phyloP scores from a whole-genome alignment of 2,329 filamentous ascomycete genomes.

The Paraconiothyrium brasiliense region DNA sequence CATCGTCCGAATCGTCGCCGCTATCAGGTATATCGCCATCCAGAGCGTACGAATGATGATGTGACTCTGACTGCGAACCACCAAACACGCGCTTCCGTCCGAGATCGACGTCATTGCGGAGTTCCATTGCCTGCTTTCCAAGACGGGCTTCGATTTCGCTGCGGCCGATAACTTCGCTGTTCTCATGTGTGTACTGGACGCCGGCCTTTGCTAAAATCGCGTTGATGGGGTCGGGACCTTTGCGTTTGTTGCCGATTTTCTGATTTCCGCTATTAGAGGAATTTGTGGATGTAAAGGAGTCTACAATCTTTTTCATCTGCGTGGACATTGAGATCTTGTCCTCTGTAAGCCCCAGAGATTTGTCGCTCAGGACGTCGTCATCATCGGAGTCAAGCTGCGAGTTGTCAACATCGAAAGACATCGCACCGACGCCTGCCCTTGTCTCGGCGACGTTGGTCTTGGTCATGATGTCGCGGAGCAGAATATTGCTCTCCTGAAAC shows the following conservation, averaged over 20 bases:
- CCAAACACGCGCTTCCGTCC: slow-evolving; percentile 68
- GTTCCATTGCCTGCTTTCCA: slow-evolving; percentile 76
- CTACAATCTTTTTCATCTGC: slow-evolving; percentile 67
- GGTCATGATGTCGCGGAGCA: slow-evolving; percentile 95
- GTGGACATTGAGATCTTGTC: slow-evolving; percentile 51
- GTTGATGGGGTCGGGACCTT: slow-evolving; percentile 75
- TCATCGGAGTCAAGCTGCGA: slow-evolving; percentile 40
- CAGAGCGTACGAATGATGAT: slow-evolving; percentile 15
- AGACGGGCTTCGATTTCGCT: slow-evolving; percentile 91
- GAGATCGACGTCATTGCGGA: slow-evolving; percentile 60
- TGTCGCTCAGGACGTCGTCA: slow-evolving; percentile 39
- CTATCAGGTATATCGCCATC: slow-evolving; percentile 32
- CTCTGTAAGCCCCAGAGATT: slow-evolving; percentile 36
- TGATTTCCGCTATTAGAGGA: slow-evolving; percentile 38
- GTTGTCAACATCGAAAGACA: slow-evolving; percentile 69
- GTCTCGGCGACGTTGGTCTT: slow-evolving; percentile 98
- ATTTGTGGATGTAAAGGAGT: slow-evolving; percentile 38
- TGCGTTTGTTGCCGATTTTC: slow-evolving; percentile 56
- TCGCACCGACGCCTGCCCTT: slow-evolving; percentile 81
- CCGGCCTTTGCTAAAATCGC: slow-evolving; percentile 89
- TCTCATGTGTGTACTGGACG: slow-evolving; percentile 95
- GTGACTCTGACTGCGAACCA: slow-evolving; percentile 52
- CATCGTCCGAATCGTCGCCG: slow-evolving; percentile 24
- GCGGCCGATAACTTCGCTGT: slow-evolving; percentile 91
- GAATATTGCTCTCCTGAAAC: slow-evolving; percentile 79